A percentile compares a stretch with the other conserved stretches of the same genome.
Conservation (phyloP, 805 yeast genomes). For the Kodamaea fukazawae region DNA sequence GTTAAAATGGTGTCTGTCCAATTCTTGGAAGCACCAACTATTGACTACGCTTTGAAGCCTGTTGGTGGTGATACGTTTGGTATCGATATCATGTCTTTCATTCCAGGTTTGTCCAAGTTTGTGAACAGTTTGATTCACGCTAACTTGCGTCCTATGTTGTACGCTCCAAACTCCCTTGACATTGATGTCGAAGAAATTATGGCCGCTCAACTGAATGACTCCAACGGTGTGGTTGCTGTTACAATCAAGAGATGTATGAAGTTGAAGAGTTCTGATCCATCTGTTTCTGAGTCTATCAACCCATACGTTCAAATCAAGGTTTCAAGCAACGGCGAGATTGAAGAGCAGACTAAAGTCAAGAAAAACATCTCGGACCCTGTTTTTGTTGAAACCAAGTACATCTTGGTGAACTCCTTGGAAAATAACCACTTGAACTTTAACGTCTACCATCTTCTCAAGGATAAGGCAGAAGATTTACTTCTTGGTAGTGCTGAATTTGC, state of each 20-base stretch:
- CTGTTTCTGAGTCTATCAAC: conserved; percentile 43
- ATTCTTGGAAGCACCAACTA: conserved; percentile 72
- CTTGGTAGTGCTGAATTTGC: conserved; percentile 51
- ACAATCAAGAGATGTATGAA: conserved; percentile 54
- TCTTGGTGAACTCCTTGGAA: conserved; percentile 55
- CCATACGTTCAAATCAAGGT: conserved; percentile 53
- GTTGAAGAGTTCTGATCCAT: conserved; percentile 43
- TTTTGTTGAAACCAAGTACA: conserved; percentile 63
- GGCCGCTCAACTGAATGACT: conserved; percentile 61
- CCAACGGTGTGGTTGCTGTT: conserved; percentile 67
- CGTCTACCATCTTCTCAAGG: conserved; percentile 51
- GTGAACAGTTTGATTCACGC: conserved; percentile 69
- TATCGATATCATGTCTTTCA: conserved; percentile 75
- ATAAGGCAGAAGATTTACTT: conserved; percentile 53
- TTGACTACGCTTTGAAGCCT: conserved; percentile 79
- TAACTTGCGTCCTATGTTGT: conserved; percentile 70
- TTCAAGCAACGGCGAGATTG: conserved; percentile 37
- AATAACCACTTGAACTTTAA: conserved; percentile 53
- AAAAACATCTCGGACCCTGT: conserved; percentile 54
- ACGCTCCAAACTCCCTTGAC: conserved; percentile 79
- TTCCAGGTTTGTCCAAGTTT: conserved; percentile 75
- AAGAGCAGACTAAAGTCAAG: conserved; percentile 58
- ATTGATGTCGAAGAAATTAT: conserved; percentile 70
- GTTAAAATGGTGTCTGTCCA: conserved; percentile 68
- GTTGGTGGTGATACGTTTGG: conserved; percentile 90